Base-by-base conservation (phyloP, 441 rosid genomes). In the Isatis lusitanica region DNA sequence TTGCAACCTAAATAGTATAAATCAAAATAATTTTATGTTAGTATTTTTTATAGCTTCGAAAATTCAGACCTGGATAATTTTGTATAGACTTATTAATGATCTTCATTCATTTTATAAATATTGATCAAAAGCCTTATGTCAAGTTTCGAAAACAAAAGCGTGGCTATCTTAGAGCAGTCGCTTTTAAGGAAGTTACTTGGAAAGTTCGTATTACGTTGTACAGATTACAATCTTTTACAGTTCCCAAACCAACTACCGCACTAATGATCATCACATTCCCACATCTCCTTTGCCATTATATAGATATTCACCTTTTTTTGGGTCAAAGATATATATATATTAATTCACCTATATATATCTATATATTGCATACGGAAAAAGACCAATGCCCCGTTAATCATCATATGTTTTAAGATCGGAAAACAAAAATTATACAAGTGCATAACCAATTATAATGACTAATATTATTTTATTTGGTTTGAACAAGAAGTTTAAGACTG, bases 161-260 rank as follows among this genome's bases (percentile, higher is more conserved):
- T 48, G 62, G 62, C 8, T n/a, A 40, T 5, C 42, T 50, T 33
- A 52, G 16, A 36, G 48, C 58, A 35, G 43, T 75, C 60, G 52
- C 30, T 46, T 9, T 52, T 11, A 13, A 0, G 65, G 79, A 63
- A 75, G 79, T 75, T 75, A 69, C 74, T 68, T 36, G 26, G 78
- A 74, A 74, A 35, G 33, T 74, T 1, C 33, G 55, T n/a, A 12
- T 65, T 13, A 16, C 33, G 9, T 28, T 15, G 63, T 51, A 74
- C 60, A 60, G 39, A 33, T 26, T n/a, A 4, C 48, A 60, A 6
- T 11, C 68, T 33, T 33, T 61, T 18, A 50, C 46, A 57, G 26
- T 16, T 43, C 40, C 24, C 28, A 21, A 60, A 53, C 57, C 68
- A 68, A 44, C 70, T 2, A 67, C 68, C 56, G 10, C 33, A 31